Conservation (phyloP, 2,329 filamentous ascomycete species). For the Cercospora sp. region DNA sequence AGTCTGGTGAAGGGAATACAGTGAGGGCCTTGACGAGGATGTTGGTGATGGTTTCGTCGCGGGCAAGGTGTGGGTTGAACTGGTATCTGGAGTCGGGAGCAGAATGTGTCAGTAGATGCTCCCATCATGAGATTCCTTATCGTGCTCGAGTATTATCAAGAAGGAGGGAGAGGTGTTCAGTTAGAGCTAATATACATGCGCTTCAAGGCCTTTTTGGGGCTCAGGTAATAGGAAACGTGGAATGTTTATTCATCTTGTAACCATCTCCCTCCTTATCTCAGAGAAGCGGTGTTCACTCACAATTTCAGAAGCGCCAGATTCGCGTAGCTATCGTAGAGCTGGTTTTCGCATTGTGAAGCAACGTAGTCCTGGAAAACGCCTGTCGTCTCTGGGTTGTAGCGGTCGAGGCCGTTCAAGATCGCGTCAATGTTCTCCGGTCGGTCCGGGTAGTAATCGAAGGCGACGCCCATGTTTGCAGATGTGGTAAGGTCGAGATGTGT, state of each 20-base stretch:
- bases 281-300: slow-evolving; percentile 60
- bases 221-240: slow-evolving; percentile 99
- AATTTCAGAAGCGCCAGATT: slow-evolving; percentile 95
- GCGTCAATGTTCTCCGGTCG: slow-evolving; percentile 86
- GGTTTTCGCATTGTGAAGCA: slow-evolving; percentile 88
- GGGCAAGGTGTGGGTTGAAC: slow-evolving; percentile 97
- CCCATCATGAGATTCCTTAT: slow-evolving; percentile 8
- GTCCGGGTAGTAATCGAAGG: slow-evolving; percentile 86
- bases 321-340: slow-evolving; percentile 93
- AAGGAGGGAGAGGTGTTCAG: slow-evolving; percentile 54
- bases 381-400: slow-evolving; percentile 98
- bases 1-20: slow-evolving; percentile 94
- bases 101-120: slow-evolving; percentile 3
- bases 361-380: slow-evolving; percentile 93
- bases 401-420: slow-evolving; percentile 95
- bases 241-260: slow-evolving; percentile 73
- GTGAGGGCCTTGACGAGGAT: slow-evolving; percentile 97
- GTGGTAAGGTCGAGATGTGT: neutral
- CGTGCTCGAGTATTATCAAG: neutral
- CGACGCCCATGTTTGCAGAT: slow-evolving; percentile 46
- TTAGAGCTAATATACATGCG: slow-evolving; percentile 69
- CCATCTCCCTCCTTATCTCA: slow-evolving; percentile 7
- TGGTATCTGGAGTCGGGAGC: slow-evolving; percentile 70
- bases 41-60: slow-evolving; percentile 97
- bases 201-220: slow-evolving; percentile 59